phyloP scores from a whole-genome alignment of 805 yeast genomes.

The Lipomyces spencermartinsiae region DNA sequence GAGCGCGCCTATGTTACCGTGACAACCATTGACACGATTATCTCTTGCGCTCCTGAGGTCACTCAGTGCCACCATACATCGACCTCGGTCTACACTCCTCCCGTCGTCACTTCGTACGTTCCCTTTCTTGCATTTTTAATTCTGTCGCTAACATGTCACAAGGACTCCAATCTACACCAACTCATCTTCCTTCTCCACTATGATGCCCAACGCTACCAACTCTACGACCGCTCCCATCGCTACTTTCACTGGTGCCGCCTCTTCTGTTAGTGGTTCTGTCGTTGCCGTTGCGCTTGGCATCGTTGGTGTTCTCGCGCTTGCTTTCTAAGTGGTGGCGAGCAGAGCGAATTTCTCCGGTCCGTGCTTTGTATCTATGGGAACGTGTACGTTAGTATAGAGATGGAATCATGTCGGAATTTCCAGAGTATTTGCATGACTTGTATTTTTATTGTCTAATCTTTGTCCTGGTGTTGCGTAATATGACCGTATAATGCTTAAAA shows the following conservation, averaged over 20 bases:
- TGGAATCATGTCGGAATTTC: not conserved
- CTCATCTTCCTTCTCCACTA: conserved; percentile 12
- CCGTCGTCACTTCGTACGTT: conserved; percentile 24
- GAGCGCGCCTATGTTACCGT: conserved; percentile 41
- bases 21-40: conserved; percentile 56
- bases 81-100: conserved; percentile 15
- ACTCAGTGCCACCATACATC: conserved; percentile 54
- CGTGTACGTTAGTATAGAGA: not conserved
- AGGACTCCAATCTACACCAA: conserved; percentile 27
- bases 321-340: not conserved
- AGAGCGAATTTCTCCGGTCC: not conserved
- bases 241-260: conserved; percentile 39
- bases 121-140: not conserved
- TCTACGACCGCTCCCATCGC: conserved; percentile 38
- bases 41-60: conserved; percentile 54
- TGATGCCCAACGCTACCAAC: conserved; percentile 31
- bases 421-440: not conserved
- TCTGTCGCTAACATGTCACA: not conserved
- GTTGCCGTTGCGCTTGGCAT: conserved; percentile 39
- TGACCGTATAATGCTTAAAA: not conserved
- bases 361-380: not conserved
- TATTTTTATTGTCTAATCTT: not conserved
- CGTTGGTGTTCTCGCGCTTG: conserved; percentile 39
- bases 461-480: conserved; percentile 2
- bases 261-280: conserved; percentile 30